Percentiles rank a stretch among this genome's conserved stretches.
Evolutionary conservation across 352 stramenopile species (phyloP).

Genomic region (Phytophthora boehmeriae): DNA sequence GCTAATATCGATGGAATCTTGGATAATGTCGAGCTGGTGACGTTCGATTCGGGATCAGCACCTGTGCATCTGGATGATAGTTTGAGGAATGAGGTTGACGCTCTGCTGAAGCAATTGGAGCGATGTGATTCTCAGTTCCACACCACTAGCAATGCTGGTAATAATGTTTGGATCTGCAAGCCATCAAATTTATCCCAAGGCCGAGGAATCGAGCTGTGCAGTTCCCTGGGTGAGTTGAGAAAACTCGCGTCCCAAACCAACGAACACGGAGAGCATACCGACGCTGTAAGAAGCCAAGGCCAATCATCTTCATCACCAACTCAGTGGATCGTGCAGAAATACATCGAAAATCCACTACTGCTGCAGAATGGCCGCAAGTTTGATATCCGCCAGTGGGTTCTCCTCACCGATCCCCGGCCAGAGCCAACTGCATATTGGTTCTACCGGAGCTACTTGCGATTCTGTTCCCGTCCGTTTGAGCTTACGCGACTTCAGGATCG

Average conservation of each 20-base stretch:
- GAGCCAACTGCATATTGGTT: conserved; percentile 68
- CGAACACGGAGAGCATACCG: neutral
- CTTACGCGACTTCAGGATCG: conserved; percentile 49
- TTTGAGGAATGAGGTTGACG: conserved; percentile 6
- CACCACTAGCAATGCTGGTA: conserved; percentile 22
- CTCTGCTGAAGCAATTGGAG: conserved; percentile 30
- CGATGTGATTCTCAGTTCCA: conserved; percentile 51
- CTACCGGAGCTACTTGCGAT: conserved; percentile 73
- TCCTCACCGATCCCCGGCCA: conserved; percentile 69
- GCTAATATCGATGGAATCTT: neutral
- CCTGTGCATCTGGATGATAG: neutral
- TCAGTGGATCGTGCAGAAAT: conserved; percentile 86
- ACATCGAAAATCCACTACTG: conserved; percentile 80
- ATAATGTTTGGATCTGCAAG: conserved; percentile 85
- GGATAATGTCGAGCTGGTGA: neutral
- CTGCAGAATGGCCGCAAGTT: conserved; percentile 72
- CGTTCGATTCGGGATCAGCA: neutral
- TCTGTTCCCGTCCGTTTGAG: conserved; percentile 65
- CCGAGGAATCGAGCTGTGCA: conserved; percentile 65
- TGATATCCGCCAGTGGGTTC: conserved; percentile 87
- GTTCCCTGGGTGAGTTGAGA: conserved; percentile 37
- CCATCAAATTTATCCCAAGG: conserved; percentile 78
- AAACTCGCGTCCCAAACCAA: conserved; percentile 9
- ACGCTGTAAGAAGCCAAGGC: conserved; percentile 1
- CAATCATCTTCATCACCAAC: neutral